Percentiles rank a stretch among this genome's conserved stretches.
Evolutionary conservation across 495 filamentous ascomycete species (phyloP).

Genomic region (Hypoxylon trugodes): DNA sequence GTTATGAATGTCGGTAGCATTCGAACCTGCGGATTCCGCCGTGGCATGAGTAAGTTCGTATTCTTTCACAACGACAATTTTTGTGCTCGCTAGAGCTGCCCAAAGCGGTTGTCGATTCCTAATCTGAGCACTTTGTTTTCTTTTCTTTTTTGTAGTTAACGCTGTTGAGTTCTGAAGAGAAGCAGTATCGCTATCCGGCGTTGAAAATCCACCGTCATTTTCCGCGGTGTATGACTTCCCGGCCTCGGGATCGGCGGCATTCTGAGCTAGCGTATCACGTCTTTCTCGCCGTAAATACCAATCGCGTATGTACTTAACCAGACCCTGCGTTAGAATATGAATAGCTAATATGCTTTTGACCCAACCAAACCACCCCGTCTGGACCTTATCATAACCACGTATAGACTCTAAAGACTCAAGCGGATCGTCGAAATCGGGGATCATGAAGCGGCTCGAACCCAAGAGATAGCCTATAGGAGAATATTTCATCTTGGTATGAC

Average conservation of each 20-base stretch:
- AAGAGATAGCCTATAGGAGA: slow-evolving; percentile 53
- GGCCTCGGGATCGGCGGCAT: slow-evolving; percentile 56
- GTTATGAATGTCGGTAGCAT: slow-evolving; percentile 80
- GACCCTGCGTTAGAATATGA: slow-evolving; percentile 87
- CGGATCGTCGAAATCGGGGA: slow-evolving; percentile 50
- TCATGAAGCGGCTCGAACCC: slow-evolving; percentile 53
- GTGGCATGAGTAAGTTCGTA: slow-evolving; percentile 85
- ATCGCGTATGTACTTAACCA: slow-evolving; percentile 68
- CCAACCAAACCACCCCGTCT: slow-evolving; percentile 60
- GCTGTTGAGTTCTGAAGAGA: slow-evolving; percentile 44
- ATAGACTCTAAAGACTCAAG: slow-evolving; percentile 51
- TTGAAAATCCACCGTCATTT: slow-evolving; percentile 51
- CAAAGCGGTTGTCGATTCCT: slow-evolving; percentile 91
- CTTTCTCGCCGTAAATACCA: slow-evolving; percentile 65
- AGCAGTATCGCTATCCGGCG: slow-evolving; percentile 55
- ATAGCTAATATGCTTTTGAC: slow-evolving; percentile 74
- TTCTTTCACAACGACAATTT: slow-evolving; percentile 92
- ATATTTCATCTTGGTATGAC: slow-evolving; percentile 60
- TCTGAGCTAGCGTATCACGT: slow-evolving; percentile 55
- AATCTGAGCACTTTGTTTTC: slow-evolving; percentile 88
- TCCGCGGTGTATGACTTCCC: slow-evolving; percentile 55
- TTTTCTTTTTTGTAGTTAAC: slow-evolving; percentile 76
- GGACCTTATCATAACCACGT: slow-evolving; percentile 52
- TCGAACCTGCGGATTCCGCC: slow-evolving; percentile 74
- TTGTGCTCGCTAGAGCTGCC: slow-evolving; percentile 92